Evolutionary conservation across 176 grass and related monocot species (phyloP), one percentile per base, ranked within the genome.

Genomic region (Bothriochloa decipiens): DNA sequence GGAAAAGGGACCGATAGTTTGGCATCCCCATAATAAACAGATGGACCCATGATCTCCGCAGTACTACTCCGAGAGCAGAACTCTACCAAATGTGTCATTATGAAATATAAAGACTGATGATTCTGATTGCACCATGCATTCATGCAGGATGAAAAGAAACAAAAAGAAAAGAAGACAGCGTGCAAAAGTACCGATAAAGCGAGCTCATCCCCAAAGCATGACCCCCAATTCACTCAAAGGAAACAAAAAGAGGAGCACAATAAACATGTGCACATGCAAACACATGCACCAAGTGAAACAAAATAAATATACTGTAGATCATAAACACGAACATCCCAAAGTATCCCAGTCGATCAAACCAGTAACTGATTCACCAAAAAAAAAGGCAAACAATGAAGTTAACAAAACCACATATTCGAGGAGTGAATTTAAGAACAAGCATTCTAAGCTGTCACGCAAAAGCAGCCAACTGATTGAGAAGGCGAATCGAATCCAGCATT

Each of bases 201-300:
- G 53, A 50, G 67, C 74, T 74, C 79, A 82, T 71, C 33, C 79
- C 77, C 60, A 82, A 90, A 46, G 67, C 84, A 86, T 90, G 83
- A 82, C 22, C 72, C 65, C 57, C 29, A 69, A 90, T 82, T 82
- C 88, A 86, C 88, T 78, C 73, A 78, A 86, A 74, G 8, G 46
- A 37, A 72, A 86, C 33, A 73, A 82, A 82, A 72, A 78, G 78
- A 76, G 55, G 57, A 72, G 42, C 79, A 67, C 67, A 78, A 66
- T 49, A 90, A 74, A 78, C 79, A 78, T 86, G 66, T 79, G 79
- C 84, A 86, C 88, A 82, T 60, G 81, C 67, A 29, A 60, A 88
- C 81, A 80, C 82, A 85, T 68, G 75, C 68, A 79, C 66, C 73
- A 86, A 82, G 42, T 39, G 58, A 78, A 86, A 72, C 35, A 78